Evolutionary conservation across 2,329 filamentous ascomycete species (phyloP), one percentile per base, ranked within the genome.

Genomic region (Diaporthe australafricana): DNA sequence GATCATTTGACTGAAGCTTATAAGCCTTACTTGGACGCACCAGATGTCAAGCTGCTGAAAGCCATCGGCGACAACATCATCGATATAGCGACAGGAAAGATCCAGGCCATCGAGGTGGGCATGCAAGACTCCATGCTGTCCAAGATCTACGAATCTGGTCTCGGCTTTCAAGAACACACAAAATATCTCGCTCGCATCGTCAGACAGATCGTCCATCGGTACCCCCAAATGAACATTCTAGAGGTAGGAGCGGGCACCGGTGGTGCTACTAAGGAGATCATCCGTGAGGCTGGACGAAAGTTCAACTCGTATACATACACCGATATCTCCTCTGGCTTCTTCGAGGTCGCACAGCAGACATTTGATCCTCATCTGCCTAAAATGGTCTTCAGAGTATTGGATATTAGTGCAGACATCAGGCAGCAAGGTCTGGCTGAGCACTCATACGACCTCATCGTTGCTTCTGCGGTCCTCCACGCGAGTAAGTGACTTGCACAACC

Each of bases 301-400:
- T 83, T 83, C 55, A 72, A 76, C 0, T 78, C 79, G 4, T 87
- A 86, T 72, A 84, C 81, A 0, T 87, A 79, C 75, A 86, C 68
- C 14, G 68, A 70, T 14, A 20, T 70, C 30, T 68, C 22, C 1
- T n/a, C 40, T 6, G 60, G 27, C 3, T 71, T 35, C 38, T 71
- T 71, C 38, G 25, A 48, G 25, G 32, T 48, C 0, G 82, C 47
- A 0, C 47, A 35, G 11, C 6, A 30, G 6, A 7, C 22, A 4
- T 56, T 55, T 20, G 12, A 2, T 1, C 7, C 22, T 2, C 55
- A 17, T 9, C 22, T 9, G 2, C 22, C 53, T 16, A 25, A 9
- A 22, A 27, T 66, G 35, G 1, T 27, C 1, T 71, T 38, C 30
- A 40, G 52, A 4, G 72, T 74, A 0, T 71, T 76, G 1, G 77